Evolutionary conservation across 163 green algal genomes (phyloP).

Genomic region (Scenedesmus sp.): DNA sequence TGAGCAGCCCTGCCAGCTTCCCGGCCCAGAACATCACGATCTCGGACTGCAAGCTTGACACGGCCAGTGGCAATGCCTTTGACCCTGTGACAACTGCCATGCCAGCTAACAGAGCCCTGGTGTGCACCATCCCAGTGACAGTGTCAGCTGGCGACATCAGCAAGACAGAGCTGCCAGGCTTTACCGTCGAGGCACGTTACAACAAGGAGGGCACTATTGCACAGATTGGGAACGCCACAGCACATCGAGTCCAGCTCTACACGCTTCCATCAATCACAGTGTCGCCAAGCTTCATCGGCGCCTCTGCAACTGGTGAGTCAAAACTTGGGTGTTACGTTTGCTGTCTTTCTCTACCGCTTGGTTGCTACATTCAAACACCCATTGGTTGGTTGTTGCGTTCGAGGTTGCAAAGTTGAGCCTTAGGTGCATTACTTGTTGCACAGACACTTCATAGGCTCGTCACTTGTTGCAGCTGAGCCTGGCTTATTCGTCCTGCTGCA

Average conservation of each 20-base stretch:
- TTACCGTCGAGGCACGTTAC: no score
- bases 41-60: not conserved
- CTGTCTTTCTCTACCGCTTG: no score
- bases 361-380: no score
- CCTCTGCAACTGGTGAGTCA: not conserved
- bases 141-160: not conserved
- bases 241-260: not conserved
- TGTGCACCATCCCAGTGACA: not conserved
- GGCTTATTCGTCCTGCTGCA: no score
- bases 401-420: no score
- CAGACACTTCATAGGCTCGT: no score
- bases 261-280: slow-evolving; percentile 2
- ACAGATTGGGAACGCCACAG: no score
- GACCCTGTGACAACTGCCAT: not conserved
- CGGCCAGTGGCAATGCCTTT: not conserved
- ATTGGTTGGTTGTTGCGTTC: no score
- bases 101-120: not conserved
- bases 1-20: not conserved
- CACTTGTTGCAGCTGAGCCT: no score
- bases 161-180: not conserved
- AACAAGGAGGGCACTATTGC: no score
- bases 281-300: not conserved
- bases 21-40: not conserved
- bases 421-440: no score
- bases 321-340: not conserved